Evolutionary conservation across 2,329 filamentous ascomycete genomes (phyloP).

Genomic region (Alternaria longipes): DNA sequence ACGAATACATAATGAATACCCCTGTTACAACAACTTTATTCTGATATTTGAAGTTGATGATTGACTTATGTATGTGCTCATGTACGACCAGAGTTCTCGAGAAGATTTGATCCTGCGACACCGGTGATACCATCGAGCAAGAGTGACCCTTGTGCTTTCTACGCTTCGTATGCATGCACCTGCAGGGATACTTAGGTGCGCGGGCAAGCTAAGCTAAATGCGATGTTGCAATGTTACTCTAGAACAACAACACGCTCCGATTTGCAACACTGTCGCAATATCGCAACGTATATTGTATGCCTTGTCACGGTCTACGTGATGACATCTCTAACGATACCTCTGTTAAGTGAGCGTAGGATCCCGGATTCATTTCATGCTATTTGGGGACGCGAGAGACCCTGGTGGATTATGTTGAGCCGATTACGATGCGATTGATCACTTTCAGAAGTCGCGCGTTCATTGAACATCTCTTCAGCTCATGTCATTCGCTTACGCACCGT

Average conservation of each 20-base stretch:
- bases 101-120: no score
- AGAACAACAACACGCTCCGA: not conserved
- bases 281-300: not conserved
- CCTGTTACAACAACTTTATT: not conserved
- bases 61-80: not conserved
- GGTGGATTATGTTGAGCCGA: not conserved
- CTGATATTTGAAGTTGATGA: not conserved
- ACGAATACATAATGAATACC: not conserved
- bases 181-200: not conserved
- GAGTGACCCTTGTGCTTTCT: not conserved
- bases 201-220: not conserved
- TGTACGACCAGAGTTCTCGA: not conserved
- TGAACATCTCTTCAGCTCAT: not conserved
- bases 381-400: not conserved
- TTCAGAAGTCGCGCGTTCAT: not conserved
- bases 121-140: not conserved
- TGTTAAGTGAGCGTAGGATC: not conserved
- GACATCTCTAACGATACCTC: no score
- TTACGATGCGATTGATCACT: constrained; percentile 3
- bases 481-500: not conserved
- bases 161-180: not conserved
- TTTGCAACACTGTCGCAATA: not conserved
- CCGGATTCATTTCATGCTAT: not conserved
- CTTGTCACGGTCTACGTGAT: not conserved
- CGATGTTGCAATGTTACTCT: not conserved